A percentile compares a stretch with the other conserved stretches of the same genome.
These are phyloP conservation scores for Syzygium oleosum DNA, from an alignment of 345 rosid genomes.

Conservation along the genomic window DNA sequence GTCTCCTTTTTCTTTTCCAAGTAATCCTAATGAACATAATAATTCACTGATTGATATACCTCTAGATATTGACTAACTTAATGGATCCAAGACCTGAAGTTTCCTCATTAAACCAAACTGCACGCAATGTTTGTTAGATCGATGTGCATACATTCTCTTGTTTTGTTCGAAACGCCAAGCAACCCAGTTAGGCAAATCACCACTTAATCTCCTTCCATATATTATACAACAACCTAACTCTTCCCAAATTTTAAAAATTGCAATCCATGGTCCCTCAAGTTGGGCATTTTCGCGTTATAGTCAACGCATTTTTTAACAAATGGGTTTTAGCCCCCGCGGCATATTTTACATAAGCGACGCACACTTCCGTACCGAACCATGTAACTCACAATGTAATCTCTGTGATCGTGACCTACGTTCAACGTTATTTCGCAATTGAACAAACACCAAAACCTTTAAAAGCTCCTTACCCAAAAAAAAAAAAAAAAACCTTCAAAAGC, in stretches of 20 bases:
- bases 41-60: neutral
- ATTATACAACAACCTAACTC: neutral
- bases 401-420: neutral
- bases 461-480: neutral
- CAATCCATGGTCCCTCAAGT: neutral
- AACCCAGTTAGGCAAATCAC: neutral
- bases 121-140: neutral
- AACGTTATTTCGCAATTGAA: neutral
- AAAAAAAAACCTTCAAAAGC: neutral
- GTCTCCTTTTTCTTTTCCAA: neutral
- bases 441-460: neutral
- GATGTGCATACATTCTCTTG: neutral
- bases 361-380: neutral
- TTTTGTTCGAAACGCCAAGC: neutral
- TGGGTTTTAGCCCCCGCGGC: neutral
- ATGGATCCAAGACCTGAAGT: neutral
- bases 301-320: neutral
- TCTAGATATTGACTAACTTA: neutral
- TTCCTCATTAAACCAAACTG: neutral
- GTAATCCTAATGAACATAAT: neutral
- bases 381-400: neutral
- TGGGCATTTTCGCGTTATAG: neutral
- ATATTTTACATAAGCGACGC: neutral
- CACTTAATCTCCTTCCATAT: neutral
- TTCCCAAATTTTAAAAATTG: neutral